Base-by-base conservation (phyloP, 805 yeast genomes). In the Sugiyamaella mastotermitis region DNA sequence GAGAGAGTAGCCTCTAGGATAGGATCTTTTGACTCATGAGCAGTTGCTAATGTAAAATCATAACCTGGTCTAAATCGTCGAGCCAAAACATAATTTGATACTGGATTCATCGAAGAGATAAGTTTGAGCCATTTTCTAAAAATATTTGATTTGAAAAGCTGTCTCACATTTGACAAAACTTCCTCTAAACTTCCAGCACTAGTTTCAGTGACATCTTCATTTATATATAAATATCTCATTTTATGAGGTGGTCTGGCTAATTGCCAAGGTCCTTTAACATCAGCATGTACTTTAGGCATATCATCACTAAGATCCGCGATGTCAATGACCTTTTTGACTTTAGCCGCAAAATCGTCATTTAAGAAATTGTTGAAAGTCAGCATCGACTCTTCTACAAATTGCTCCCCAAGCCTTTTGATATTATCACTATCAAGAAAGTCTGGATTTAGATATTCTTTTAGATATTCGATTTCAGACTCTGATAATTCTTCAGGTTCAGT, bases 21-120 rank as follows among this genome's bases (percentile, higher is more conserved):
- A 2, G 75, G 73, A 1, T 43, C 52, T 18, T 49, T 65, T 40
- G 52, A 49, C 5, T 51, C 68, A 14, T 70, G 72, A 2, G 75
- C 64, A 1, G 97, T 84, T 0, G 98, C 98, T 31, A 92, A 64
- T 3, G 90, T 88, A 60, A 84, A 92, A 58, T 92, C 99, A 20
- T 76, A 79, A 3, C 97, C 98, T 1, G 96, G 98, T 51, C 98
- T 75, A 64, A 92, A 92, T 46, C 97, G 69, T 53, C 99, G 72
- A 5, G 84, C 72, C 18, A 88, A 56, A 1, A 83, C 64, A 48
- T 81, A 84, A 46, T 82, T 83, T 34, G 79, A 71, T 3, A 76
- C 62, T 6, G 82, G 76, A 5, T 18, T 41, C 38, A 86, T 53
- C 11, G 77, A 72, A 0, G 96, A 82, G 9, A 17, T 18, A 2